These are phyloP conservation scores for Phytopythium ostracodes DNA, from an alignment of 352 stramenopile genomes.

Conservation along the genomic window DNA sequence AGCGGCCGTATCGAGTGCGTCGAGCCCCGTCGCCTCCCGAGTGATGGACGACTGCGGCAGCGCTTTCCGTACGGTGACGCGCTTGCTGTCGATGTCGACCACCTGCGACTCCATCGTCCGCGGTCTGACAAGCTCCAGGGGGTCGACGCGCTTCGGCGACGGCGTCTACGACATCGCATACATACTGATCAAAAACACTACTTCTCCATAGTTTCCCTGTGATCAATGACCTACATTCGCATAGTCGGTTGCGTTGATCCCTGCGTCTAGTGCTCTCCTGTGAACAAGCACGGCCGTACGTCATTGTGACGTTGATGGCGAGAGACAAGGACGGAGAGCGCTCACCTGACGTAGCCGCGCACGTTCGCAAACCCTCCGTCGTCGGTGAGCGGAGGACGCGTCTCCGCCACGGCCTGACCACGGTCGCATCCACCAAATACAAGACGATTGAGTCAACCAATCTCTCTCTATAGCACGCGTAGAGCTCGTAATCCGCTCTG, in stretches of 20 bases:
- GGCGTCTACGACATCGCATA: background rate
- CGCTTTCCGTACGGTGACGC: background rate
- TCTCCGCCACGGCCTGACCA: background rate
- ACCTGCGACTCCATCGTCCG: slow-evolving; percentile 10
- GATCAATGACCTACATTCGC: background rate
- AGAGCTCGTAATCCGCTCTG: no score
- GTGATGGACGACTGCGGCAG: background rate
- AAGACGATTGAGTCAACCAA: background rate
- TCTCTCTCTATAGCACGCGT: no score
- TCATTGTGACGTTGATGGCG: background rate
- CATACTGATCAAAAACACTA: no score
- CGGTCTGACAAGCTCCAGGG: background rate
- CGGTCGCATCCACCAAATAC: background rate
- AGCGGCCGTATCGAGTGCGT: background rate
- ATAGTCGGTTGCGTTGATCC: background rate
- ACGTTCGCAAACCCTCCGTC: slow-evolving; percentile 11
- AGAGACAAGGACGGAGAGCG: background rate
- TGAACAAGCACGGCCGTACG: background rate
- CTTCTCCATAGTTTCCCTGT: no score
- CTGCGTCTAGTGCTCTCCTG: background rate
- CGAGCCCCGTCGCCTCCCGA: no score
- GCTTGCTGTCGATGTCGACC: background rate
- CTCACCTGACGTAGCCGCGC: slow-evolving; percentile 52
- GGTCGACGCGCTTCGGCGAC: background rate
- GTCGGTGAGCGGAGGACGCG: background rate